Base-by-base conservation (phyloP, 2,329 filamentous ascomycete genomes). In the Aureobasidium sp. region DNA sequence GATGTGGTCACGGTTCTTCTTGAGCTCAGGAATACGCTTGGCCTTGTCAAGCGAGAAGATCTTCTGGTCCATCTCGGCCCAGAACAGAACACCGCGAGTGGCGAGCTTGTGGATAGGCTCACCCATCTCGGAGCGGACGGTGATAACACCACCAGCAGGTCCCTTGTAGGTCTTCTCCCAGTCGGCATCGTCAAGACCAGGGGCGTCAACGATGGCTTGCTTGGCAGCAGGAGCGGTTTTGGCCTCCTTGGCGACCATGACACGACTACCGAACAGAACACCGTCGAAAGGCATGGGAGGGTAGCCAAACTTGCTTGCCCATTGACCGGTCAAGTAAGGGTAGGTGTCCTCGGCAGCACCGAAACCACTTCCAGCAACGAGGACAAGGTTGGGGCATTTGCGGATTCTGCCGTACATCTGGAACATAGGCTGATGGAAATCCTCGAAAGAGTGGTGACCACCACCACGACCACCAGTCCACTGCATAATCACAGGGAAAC, bases 51-150 rank as follows among this genome's bases (percentile, higher is more conserved):
- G 80, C 72, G 86, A 89, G 81, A 99, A 99, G 71, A 99, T 97
- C 78, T 96, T 97, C 76, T 95, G 85, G 72, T 99, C 94, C 91
- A 99, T 96, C 78, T 99, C 95, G 55, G 91, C 88, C 94, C 94
- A 99, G 81, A 99, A 96, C 61, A 85, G 81, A 52, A 99, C 92
- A 83, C 94, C 94, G 63, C 95, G 89, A 53, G 94, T 99, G 17
- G 94, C 95, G 64, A 99, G 85, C 80, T 99, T 99, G 81, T 99
- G 94, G 65, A 99, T 99, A 6, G 94, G 95, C 81, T 99, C 94
- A 49, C 94, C 95, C 95, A 99, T 99, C 78, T 99, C 94, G 1
- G 94, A 99, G 66, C 91, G 86, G 53, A 99, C 94, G 31, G 94
- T 99, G 70, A 99, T 93, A 66, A 99, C 86, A 73, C 94, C 94